phyloP scores from a whole-genome alignment of 805 yeast species.

The Metschnikowia rubicola region DNA sequence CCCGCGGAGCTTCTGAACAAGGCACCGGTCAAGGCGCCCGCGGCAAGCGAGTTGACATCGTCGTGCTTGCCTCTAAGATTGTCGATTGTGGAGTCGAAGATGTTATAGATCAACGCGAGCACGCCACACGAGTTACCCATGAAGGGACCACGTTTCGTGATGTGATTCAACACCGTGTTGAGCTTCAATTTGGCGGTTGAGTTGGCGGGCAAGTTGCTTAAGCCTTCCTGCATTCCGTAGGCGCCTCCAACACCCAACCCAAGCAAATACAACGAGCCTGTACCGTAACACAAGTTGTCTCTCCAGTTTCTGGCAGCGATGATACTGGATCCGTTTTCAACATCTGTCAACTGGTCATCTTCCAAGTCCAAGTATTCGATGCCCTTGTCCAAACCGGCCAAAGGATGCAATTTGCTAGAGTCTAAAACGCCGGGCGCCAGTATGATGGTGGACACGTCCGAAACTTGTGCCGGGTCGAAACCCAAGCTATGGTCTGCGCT shows the following conservation, averaged over 20 bases:
- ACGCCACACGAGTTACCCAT: slow-evolving; percentile 95
- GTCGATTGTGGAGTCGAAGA: slow-evolving; percentile 78
- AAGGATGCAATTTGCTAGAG: slow-evolving; percentile 75
- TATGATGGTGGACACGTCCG: slow-evolving; percentile 61
- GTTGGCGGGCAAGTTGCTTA: slow-evolving; percentile 68
- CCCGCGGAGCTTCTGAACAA: slow-evolving; percentile 85
- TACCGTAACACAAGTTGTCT: slow-evolving; percentile 96
- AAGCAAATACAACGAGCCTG: slow-evolving; percentile 86
- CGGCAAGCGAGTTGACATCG: slow-evolving; percentile 72
- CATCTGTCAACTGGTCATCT: slow-evolving; percentile 64
- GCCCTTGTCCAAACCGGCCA: slow-evolving; percentile 88
- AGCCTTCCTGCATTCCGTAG: slow-evolving; percentile 84
- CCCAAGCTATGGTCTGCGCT: slow-evolving; percentile 42
- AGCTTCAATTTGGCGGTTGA: slow-evolving; percentile 79
- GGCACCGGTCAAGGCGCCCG: slow-evolving; percentile 94
- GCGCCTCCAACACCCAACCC: slow-evolving; percentile 90
- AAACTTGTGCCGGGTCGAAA: slow-evolving; percentile 61
- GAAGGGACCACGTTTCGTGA: slow-evolving; percentile 94
- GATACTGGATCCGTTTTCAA: slow-evolving; percentile 86
- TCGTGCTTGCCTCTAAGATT: slow-evolving; percentile 86
- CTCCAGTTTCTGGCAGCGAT: slow-evolving; percentile 97
- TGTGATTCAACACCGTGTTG: slow-evolving; percentile 85
- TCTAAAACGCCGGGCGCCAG: slow-evolving; percentile 62
- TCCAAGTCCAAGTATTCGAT: slow-evolving; percentile 89
- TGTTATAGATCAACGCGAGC: slow-evolving; percentile 82